A percentile compares a stretch with the other conserved stretches of the same genome.
These are phyloP conservation scores for Tribonema minus DNA, from an alignment of 108 stramenopile species.

Conservation along the genomic window DNA sequence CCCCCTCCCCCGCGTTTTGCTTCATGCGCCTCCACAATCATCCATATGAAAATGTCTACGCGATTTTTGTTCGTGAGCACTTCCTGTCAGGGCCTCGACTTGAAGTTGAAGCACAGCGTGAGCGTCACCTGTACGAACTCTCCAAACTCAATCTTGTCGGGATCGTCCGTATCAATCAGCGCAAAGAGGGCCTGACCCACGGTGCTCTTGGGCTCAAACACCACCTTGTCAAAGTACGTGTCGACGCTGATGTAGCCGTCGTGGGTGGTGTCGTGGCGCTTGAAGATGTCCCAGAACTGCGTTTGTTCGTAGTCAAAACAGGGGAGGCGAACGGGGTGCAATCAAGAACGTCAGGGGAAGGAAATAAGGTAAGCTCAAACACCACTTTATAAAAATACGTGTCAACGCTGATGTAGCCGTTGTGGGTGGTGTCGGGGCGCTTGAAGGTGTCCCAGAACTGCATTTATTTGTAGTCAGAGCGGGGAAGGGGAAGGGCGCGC, in stretches of 20 bases:
- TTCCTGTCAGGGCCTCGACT: too few relatives aligned
- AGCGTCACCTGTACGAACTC: conserved; percentile 44
- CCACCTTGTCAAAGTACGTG: conserved; percentile 18
- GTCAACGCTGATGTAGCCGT: conserved; percentile 17
- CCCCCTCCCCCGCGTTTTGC: too few relatives aligned
- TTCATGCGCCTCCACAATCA: too few relatives aligned
- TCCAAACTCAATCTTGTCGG: conserved; percentile 29
- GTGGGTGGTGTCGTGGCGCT: conserved; percentile 20
- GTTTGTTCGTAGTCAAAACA: neutral
- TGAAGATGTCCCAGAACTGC: conserved; percentile 33
- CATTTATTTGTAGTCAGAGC: too few relatives aligned
- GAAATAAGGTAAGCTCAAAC: too few relatives aligned
- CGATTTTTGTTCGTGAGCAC: too few relatives aligned
- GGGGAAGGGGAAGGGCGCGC: too few relatives aligned
- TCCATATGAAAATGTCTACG: too few relatives aligned
- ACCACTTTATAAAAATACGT: conserved; percentile 23
- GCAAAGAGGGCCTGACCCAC: conserved; percentile 34
- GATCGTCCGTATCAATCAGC: conserved; percentile 20
- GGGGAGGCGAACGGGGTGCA: too few relatives aligned
- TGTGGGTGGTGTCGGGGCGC: conserved; percentile 22
- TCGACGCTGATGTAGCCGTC: conserved; percentile 23
- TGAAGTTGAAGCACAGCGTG: conserved; percentile 29
- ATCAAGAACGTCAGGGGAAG: too few relatives aligned
- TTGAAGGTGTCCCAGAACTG: conserved; percentile 33
- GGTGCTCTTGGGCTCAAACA: conserved; percentile 17